Evolutionary conservation across 2,329 filamentous ascomycete genomes (phyloP), one percentile per base, ranked within the genome.

Genomic region (Colletotrichum scovillei): DNA sequence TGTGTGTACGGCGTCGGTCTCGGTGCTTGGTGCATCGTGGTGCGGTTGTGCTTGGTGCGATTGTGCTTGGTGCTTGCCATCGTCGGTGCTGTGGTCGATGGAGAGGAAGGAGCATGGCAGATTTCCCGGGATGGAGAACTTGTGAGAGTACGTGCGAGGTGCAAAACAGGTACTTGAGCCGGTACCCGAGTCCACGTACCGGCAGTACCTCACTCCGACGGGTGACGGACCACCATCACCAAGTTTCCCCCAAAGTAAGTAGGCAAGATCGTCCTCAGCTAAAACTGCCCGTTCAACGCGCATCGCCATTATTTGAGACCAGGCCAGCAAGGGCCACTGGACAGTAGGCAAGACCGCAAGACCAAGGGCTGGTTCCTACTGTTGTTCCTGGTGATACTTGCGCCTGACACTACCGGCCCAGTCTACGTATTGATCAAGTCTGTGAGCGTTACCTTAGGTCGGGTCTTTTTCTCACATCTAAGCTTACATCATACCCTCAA

Each of bases 221-320:
- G 60, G 60, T 56, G 67, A 65, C 67, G 66, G 65, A 69, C 65
- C 46, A 52, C 56, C 64, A 52, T 35, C 28, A 32, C 66, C 30
- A 35, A 12, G 19, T 24, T 22, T 14, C 4, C 26, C 26, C 32
- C 16, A 26, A 30, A 38, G 28, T 28, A 42, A 32, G n/a, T 46
- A 28, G 24, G 24, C 32, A 53, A 53, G 49, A 65, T 70, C 60
- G 60, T 35, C 66, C 59, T 68, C 69, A 52, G 64, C 69, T 57
- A 66, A 66, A 63, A 63, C 30, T 32, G 30, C 56, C 63, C 22
- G 30, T 56, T 56, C 49, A 66, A 59, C 30, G 52, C 42, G 52
- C 68, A 49, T 63, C 57, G n/a, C 59, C 49, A 56, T 67, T 68
- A 28, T 38, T 55, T 60, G 69, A 63, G 70, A 65, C 70, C 67